Evolutionary conservation across 176 grass and related monocot genomes (phyloP), one percentile per base, ranked within the genome.

Genomic region (Eleusine indica): DNA sequence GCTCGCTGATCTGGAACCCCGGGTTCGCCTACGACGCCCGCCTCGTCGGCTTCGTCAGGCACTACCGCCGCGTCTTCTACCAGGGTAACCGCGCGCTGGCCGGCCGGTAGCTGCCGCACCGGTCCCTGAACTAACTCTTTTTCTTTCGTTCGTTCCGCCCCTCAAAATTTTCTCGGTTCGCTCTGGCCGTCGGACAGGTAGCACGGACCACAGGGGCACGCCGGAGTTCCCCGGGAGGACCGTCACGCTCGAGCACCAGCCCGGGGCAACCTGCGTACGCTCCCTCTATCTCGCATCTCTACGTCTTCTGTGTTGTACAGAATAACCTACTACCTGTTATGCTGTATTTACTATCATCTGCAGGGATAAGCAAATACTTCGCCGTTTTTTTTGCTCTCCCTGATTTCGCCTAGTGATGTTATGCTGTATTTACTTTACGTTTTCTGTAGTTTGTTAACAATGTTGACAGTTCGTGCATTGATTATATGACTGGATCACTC

Each of bases 141-240:
- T 64, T 35, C 32, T 51, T 39, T 28, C 44, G n/a, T 70, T 37
- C 74, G 37, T 16, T 18, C 35, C 32, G 1, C 32, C 32, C 17
- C 29, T 54, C 28, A 70, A 10, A 2, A 46, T 18, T 21, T 17
- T 2, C 75, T 21, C 1, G 5, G 7, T n/a, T 74, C 46, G 6
- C 21, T 75, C 39, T 44, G 37, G 15, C 35, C 1, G 38, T 37
- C 5, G 74, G 19, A 46, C 84, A 98, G 93, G 96, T 62, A 96
- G 93, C 85, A 99, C 91, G 46, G 93, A 99, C 83, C 96, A 99
- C 73, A 87, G 96, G 68, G 96, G 96, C 7, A 99, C 96, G 42
- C 85, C 87, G 57, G 69, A 89, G 64, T 98, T 89, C 68, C 96
- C 91, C 35, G 96, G 93, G 9, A 95, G 93, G 89, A 98, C 91